Base-by-base conservation (phyloP, 495 filamentous ascomycete species). In the Clavariopsis aquatica region DNA sequence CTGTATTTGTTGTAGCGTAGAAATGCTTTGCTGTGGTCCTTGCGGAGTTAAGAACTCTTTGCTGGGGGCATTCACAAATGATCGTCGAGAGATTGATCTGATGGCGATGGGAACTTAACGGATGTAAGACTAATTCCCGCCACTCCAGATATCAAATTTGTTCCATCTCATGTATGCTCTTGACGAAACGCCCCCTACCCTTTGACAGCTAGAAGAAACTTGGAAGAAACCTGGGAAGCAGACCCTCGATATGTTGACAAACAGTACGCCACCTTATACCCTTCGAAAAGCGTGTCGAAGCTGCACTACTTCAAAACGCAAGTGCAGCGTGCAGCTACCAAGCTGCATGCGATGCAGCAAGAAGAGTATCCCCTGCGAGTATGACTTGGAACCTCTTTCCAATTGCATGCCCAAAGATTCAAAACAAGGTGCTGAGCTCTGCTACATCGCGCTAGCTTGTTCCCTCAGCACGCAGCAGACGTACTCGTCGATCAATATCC, bases 291-390 rank as follows among this genome's bases (percentile, higher is more conserved):
- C 47, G 12, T 51, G 47, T 28, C 20, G 47, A 24, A 51, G 26
- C 47, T 51, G 47, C 47, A 28, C 47, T 9, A 51, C 22, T 23
- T 24, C 47, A 23, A 51, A 51, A 23, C 47, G 47, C 22, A 24
- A 28, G 47, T 51, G 47, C 47, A 51, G 22, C 15, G 47, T 51
- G 19, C 47, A 51, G 26, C 26, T 28, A 28, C 47, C 47, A 51
- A 15, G 47, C 47, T 51, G 47, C 47, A 24, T 51, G 4, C 47
- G 47, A 15, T 51, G 47, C 47, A 51, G 6, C 19, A 51, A 51
- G 15, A 51, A 51, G 26, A 13, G 19, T 3, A 13, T 51, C 26
- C 10, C 47, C 6, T 51, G 47, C 47, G 6, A 7, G 7, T 51
- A 51, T 22, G 26, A 24, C 20, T 51, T 10, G 47, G 26, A 51